Conservation (phyloP, 768 basidiomycete genomes). For the Mycena leptocephala region DNA sequence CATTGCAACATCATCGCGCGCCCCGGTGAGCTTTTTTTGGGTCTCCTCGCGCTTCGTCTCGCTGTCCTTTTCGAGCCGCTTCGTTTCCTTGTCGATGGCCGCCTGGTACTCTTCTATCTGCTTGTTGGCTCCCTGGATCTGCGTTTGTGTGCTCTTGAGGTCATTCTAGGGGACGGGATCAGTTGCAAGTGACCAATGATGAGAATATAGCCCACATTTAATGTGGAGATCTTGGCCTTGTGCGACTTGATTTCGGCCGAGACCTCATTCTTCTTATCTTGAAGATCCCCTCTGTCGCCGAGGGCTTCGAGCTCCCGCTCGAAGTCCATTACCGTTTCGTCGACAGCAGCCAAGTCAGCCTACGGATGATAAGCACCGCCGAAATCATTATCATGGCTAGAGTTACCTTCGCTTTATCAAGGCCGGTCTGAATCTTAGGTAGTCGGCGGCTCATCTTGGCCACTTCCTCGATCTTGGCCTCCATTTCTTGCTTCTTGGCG, state of each 20-base stretch:
- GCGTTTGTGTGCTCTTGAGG: conserved; percentile 65
- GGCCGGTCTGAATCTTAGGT: conserved; percentile 55
- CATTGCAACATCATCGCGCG: conserved; percentile 55
- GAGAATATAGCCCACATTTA: conserved; percentile 57
- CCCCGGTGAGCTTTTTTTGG: conserved; percentile 65
- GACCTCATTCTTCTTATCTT: conserved; percentile 51
- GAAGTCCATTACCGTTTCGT: conserved; percentile 51
- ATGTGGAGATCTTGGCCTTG: conserved; percentile 58
- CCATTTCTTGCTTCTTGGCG: conserved; percentile 75
- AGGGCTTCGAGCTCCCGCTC: conserved; percentile 60
- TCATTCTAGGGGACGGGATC: conserved; percentile 57
- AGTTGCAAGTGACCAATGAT: background rate
- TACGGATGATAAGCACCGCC: background rate
- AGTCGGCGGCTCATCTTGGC: conserved; percentile 53
- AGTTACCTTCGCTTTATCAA: conserved; percentile 54
- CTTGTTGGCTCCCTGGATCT: conserved; percentile 49
- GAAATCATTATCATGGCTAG: conserved; percentile 50
- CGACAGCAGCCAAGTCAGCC: conserved; percentile 24
- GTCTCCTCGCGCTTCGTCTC: conserved; percentile 76
- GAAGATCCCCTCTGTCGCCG: conserved; percentile 66
- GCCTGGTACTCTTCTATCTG: conserved; percentile 58
- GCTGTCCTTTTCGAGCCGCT: conserved; percentile 68
- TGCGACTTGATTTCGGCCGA: conserved; percentile 63
- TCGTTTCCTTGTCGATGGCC: conserved; percentile 69
- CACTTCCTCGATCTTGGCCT: conserved; percentile 52